Evolutionary conservation across 2,329 filamentous ascomycete species (phyloP).

Genomic region (Tolypocladium tropicale): DNA sequence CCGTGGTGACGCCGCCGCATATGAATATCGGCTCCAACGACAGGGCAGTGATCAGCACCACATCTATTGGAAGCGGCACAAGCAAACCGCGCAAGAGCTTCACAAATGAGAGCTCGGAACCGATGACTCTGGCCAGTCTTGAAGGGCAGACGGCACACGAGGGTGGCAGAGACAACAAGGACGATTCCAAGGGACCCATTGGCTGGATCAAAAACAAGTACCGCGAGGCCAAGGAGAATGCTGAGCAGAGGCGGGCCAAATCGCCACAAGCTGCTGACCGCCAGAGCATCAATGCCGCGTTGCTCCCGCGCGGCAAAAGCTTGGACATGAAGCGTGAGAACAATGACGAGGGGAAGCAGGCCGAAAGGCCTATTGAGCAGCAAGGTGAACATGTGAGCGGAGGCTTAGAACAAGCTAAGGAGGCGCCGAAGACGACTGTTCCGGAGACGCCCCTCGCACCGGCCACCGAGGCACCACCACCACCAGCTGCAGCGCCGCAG

Average conservation of each 20-base stretch:
- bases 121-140: conserved; percentile 22
- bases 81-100: conserved; percentile 37
- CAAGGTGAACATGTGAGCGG: neutral
- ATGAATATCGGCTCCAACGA: conserved; percentile 48
- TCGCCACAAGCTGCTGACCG: conserved; percentile 39
- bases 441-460: neutral
- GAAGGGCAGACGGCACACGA: conserved; percentile 30
- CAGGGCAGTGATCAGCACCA: conserved; percentile 55
- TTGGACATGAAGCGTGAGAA: conserved; percentile 34
- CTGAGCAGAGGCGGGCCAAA: conserved; percentile 44
- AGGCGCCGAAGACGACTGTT: neutral
- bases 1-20: conserved; percentile 32
- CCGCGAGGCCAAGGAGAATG: conserved; percentile 47
- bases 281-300: conserved; percentile 14
- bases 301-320: conserved; percentile 34
- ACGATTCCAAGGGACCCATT: conserved; percentile 41
- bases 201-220: conserved; percentile 52
- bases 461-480: neutral
- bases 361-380: neutral
- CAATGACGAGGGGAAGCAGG: conserved; percentile 10
- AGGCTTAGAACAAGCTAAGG: neutral
- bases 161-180: conserved; percentile 29
- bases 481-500: neutral
- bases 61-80: conserved; percentile 55
- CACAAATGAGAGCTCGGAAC: conserved; percentile 40